These are phyloP conservation scores for Spirogloea muscicola DNA, from an alignment of 139 green algal genomes.

Conservation along the genomic window DNA sequence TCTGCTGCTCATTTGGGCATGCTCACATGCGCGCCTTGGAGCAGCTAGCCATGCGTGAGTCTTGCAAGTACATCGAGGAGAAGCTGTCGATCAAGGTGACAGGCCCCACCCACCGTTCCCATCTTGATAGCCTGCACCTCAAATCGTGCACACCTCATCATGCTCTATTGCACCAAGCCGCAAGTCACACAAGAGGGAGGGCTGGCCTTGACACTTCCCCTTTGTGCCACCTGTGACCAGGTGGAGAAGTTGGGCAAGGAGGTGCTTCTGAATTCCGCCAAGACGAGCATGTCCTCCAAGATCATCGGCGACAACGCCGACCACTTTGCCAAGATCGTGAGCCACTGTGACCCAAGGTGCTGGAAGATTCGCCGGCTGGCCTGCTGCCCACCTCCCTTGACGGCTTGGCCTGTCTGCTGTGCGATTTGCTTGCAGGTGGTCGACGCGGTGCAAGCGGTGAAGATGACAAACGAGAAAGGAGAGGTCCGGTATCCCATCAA, in stretches of 20 bases:
- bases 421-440: constrained; percentile 71
- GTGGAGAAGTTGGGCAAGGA: constrained; percentile 76
- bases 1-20: too few relatives aligned
- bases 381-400: constrained; percentile 14
- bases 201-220: too few relatives aligned
- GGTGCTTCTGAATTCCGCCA: constrained; percentile 77
- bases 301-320: constrained; percentile 79
- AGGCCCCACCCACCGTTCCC: too few relatives aligned
- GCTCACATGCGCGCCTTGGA: too few relatives aligned
- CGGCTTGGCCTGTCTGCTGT: not conserved
- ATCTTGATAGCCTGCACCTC: too few relatives aligned
- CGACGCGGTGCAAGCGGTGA: constrained; percentile 70
- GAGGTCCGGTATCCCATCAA: constrained; percentile 56
- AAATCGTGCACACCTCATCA: too few relatives aligned
- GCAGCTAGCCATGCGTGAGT: constrained; percentile 90
- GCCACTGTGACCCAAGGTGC: not conserved
- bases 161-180: too few relatives aligned
- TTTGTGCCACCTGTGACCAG: not conserved
- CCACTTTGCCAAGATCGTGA: constrained; percentile 78
- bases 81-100: constrained; percentile 67
- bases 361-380: not conserved
- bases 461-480: constrained; percentile 49
- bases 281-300: constrained; percentile 93
- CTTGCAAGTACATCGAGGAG: constrained; percentile 87
- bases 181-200: too few relatives aligned